Evolutionary conservation across 257 asterid species (phyloP).

Genomic region (Penstemon barbatus): DNA sequence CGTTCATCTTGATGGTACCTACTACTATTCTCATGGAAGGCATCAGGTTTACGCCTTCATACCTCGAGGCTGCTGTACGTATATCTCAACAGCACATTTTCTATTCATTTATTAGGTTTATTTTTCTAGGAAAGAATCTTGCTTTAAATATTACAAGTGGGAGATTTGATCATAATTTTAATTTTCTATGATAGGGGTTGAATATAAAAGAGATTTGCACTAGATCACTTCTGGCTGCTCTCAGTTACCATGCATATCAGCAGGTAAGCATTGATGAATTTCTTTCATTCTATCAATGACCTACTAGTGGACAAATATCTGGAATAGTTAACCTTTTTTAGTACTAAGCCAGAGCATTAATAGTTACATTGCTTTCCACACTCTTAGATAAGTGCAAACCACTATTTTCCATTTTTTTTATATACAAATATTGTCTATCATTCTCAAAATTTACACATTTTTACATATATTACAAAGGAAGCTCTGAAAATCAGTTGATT

Average conservation of each 20-base stretch:
- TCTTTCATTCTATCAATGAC: not conserved
- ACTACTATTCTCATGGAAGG: constrained; percentile 49
- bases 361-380: not conserved
- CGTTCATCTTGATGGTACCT: constrained; percentile 53
- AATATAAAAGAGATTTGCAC: constrained; percentile 60
- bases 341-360: not conserved
- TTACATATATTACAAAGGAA: too few relatives aligned
- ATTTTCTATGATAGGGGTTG: constrained; percentile 51
- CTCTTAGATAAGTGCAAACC: not conserved
- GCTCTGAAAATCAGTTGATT: too few relatives aligned
- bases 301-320: constrained; percentile 5
- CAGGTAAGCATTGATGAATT: constrained; percentile 48
- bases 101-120: not conserved
- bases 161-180: not conserved
- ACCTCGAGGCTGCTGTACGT: constrained; percentile 75
- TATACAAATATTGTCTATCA: too few relatives aligned
- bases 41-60: constrained; percentile 64
- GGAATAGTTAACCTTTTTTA: not conserved
- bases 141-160: not conserved
- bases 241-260: constrained; percentile 91
- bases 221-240: constrained; percentile 68
- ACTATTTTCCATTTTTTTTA: not conserved
- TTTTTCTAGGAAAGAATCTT: not conserved
- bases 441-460: too few relatives aligned
- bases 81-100: constrained; percentile 5